These are phyloP conservation scores for Aspergillus olivimuriae DNA, from an alignment of 495 filamentous ascomycete genomes.

Conservation along the genomic window DNA sequence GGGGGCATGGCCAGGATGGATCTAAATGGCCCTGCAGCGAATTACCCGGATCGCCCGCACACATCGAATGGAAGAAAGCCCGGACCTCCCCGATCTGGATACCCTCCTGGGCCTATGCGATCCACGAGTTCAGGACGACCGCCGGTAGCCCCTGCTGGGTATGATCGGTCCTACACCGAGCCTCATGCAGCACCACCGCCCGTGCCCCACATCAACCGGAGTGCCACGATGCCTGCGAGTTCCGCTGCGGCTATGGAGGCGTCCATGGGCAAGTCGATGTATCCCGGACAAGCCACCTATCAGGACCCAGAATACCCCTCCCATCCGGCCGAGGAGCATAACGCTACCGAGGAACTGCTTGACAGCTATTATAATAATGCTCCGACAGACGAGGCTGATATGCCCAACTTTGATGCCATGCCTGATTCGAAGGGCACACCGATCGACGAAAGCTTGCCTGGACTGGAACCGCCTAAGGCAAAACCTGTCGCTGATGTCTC, in stretches of 20 bases:
- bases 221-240: conserved; percentile 33
- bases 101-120: conserved; percentile 18
- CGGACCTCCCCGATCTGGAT: conserved; percentile 25
- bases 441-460: conserved; percentile 50
- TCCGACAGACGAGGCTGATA: conserved; percentile 45
- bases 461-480: conserved; percentile 27
- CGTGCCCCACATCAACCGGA: conserved; percentile 26
- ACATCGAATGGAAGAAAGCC: conserved; percentile 30
- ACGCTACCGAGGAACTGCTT: conserved; percentile 26
- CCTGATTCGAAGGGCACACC: conserved; percentile 32
- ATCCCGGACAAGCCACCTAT: conserved; percentile 30
- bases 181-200: conserved; percentile 24
- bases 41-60: conserved; percentile 29
- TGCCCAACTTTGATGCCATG: conserved; percentile 70
- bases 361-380: conserved; percentile 35
- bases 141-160: conserved; percentile 1
- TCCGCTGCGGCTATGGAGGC: conserved; percentile 10
- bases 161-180: conserved; percentile 24
- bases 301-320: conserved; percentile 21
- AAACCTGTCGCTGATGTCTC: conserved; percentile 16
- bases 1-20: conserved; percentile 54
- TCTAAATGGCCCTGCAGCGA: conserved; percentile 33
- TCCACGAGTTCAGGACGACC: conserved; percentile 24
- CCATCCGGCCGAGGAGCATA: conserved; percentile 4
- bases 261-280: conserved; percentile 16